Evolutionary conservation across 2,329 filamentous ascomycete genomes (phyloP), one percentile per base, ranked within the genome.

Genomic region (Talaromyces islandicus): DNA sequence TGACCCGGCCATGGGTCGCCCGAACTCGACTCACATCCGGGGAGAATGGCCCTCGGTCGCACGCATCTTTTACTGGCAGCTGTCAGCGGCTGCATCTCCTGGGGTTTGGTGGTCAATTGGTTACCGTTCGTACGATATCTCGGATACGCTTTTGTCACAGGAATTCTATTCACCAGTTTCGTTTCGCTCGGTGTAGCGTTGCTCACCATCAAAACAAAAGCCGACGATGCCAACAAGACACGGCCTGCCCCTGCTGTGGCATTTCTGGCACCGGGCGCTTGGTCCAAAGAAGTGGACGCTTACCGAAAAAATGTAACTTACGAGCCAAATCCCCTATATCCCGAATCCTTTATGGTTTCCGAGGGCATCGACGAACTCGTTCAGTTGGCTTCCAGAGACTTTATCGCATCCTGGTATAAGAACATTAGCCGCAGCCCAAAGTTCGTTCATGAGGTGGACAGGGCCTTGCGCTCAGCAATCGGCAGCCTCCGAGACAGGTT

Each of bases 371-470:
- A 97, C 74, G 83, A 86, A 57, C 77, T 97, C 32, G 82, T 99
- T 51, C 85, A 88, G 56, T 79, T 92, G 57, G 84, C 96, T 57
- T 76, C 91, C 64, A 84, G 90, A 64, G 91, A 97, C 72, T 97
- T 96, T 71, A 85, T 99, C 60, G 85, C 83, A 60, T 88, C 88
- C 53, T 99, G 94, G 94, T 97, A 97, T 74, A 83, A 82, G 32
- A 84, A 86, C 69, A 97, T 99, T 70, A 96, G 91, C 77, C 83
- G 81, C 64, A 91, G 88, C 68, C 86, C 88, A 1, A 83, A 84
- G 0, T 99, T 99, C 68, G 81, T 88, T 60, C 89, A 96, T 72
- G 89, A 96, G 75, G 88, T 97, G 60, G 93, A 99, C 74, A 86
- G 83, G 65, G 84, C 86, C 4, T 85, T 97, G 64, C 86, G 94